These are phyloP conservation scores for Taphrina sp. DNA, from an alignment of 1,139 yeast species.

Conservation along the genomic window DNA sequence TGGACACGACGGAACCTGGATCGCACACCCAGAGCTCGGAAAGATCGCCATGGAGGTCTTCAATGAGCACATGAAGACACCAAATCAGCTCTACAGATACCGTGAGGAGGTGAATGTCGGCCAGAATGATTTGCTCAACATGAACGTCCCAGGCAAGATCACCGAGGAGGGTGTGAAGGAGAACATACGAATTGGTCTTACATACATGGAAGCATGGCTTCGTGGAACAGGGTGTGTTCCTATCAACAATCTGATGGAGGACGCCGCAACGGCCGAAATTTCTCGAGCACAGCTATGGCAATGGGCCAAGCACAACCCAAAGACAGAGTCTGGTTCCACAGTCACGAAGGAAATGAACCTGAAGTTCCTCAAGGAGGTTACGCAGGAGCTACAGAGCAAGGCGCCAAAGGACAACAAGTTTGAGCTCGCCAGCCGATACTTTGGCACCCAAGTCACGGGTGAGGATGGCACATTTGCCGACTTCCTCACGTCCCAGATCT, in stretches of 20 bases:
- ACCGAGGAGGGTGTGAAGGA: conserved; percentile 73
- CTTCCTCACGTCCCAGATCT: conserved; percentile 54
- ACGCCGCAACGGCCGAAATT: conserved; percentile 84
- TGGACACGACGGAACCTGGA: conserved; percentile 82
- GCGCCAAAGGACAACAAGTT: conserved; percentile 58
- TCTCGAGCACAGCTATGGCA: conserved; percentile 80
- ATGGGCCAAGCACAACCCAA: conserved; percentile 75
- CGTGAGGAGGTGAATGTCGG: conserved; percentile 52
- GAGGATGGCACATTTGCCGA: conserved; percentile 65
- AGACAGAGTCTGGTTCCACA: conserved; percentile 58
- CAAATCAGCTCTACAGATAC: conserved; percentile 71
- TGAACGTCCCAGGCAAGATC: conserved; percentile 63
- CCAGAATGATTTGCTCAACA: conserved; percentile 68
- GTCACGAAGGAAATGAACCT: conserved; percentile 60
- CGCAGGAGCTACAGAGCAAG: conserved; percentile 54
- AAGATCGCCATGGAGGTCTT: conserved; percentile 71
- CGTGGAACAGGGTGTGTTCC: conserved; percentile 79
- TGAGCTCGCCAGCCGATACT: conserved; percentile 57
- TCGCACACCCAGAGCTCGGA: conserved; percentile 78
- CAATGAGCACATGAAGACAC: conserved; percentile 79
- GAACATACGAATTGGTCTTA: conserved; percentile 68
- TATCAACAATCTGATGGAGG: conserved; percentile 80
- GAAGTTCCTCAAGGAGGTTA: conserved; percentile 61
- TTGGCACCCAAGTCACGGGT: conserved; percentile 65
- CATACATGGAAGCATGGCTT: conserved; percentile 81